These are phyloP conservation scores for Flaveria robusta DNA, from an alignment of 129 eudicot genomes.

Conservation along the genomic window DNA sequence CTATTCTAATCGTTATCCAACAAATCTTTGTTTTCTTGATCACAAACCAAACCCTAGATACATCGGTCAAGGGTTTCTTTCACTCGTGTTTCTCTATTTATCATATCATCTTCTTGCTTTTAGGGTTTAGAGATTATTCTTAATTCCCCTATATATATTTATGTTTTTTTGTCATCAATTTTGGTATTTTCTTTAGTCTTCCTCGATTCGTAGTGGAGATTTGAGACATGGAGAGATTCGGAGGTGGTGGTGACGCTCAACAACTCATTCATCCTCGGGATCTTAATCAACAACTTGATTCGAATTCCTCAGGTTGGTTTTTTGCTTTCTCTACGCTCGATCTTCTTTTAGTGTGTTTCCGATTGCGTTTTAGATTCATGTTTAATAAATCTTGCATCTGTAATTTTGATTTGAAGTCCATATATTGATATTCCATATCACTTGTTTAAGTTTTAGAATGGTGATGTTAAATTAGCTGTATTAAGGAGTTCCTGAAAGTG, in stretches of 20 bases:
- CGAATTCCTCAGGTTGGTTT: constrained; percentile 34
- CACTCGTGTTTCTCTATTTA: not conserved
- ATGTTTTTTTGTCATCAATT: not conserved
- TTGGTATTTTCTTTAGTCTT: constrained; percentile 10
- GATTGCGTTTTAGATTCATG: constrained; percentile 24
- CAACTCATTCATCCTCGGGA: constrained; percentile 26
- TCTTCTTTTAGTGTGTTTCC: constrained; percentile 15
- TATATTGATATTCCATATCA: not conserved
- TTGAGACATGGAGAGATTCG: constrained; percentile 34
- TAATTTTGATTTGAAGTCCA: not conserved
- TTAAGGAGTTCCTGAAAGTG: not conserved
- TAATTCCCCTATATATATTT: not conserved
- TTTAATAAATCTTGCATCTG: constrained; percentile 18
- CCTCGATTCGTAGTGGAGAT: constrained; percentile 30
- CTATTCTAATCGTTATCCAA: constrained; percentile 32
- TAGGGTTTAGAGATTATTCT: constrained; percentile 27
- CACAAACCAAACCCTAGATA: constrained; percentile 34
- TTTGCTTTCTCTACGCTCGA: constrained; percentile 6
- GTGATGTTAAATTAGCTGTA: not conserved
- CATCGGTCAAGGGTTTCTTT: constrained; percentile 29
- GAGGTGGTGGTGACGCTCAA: constrained; percentile 28
- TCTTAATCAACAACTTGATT: constrained; percentile 35
- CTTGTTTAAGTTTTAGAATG: constrained; percentile 4
- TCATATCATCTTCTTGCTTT: constrained; percentile 22
- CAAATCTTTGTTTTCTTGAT: constrained; percentile 24